These are phyloP conservation scores for Macrolepiota albuminosa DNA, from an alignment of 768 basidiomycete genomes.

Conservation along the genomic window DNA sequence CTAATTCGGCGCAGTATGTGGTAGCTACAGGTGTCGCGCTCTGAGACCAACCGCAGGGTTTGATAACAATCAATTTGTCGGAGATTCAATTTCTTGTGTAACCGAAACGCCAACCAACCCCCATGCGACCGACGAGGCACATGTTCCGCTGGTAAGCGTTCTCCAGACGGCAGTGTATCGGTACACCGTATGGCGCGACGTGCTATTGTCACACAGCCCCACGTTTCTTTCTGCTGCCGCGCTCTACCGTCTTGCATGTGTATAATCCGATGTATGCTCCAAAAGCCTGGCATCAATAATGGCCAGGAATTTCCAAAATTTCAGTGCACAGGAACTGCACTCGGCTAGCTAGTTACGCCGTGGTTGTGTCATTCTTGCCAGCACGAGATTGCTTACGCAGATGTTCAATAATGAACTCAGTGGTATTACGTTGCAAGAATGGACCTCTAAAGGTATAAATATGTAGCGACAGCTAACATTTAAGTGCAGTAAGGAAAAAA, in stretches of 20 bases:
- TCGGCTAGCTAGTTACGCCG: too few species aligned
- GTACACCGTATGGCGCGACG: not conserved
- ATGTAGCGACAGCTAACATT: not conserved
- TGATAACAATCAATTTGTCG: not conserved
- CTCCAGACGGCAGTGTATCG: not conserved
- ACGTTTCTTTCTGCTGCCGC: not conserved
- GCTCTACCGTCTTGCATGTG: not conserved
- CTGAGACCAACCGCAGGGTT: not conserved
- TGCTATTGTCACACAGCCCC: not conserved
- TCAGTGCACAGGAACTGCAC: too few species aligned
- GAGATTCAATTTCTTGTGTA: not conserved
- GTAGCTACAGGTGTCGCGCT: too few species aligned
- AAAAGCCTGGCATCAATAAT: not conserved
- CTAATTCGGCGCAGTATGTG: too few species aligned
- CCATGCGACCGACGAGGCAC: too few species aligned
- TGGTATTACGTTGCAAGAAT: slow-evolving; percentile 1
- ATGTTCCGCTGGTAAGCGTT: too few species aligned
- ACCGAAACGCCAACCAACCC: not conserved
- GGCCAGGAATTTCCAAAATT: too few species aligned
- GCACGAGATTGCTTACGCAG: not conserved
- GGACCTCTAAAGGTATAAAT: not conserved
- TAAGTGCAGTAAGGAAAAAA: not conserved
- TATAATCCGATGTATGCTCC: not conserved
- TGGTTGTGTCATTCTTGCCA: too few species aligned
- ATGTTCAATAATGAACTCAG: not conserved